Percentiles rank a stretch among this genome's conserved stretches.
phyloP scores from a whole-genome alignment of 202 grass and related monocot genomes.

The Bolboschoenoplectus hybrid region DNA sequence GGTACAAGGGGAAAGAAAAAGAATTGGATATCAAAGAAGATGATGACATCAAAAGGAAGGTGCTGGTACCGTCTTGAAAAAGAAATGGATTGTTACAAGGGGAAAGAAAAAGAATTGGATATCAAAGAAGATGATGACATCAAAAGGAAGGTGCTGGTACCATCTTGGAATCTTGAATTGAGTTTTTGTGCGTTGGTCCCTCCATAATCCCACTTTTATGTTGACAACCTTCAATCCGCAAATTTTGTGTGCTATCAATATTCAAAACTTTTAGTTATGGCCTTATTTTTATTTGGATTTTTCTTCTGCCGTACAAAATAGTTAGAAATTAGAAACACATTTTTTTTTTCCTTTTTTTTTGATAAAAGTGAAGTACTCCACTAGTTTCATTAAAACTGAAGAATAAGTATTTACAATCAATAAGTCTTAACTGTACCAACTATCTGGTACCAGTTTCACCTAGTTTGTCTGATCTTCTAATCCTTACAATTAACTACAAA shows the following conservation, averaged over 20 bases:
- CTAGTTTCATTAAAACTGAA: too few relatives aligned
- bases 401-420: too few relatives aligned
- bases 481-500: too few relatives aligned
- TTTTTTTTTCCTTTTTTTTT: too few relatives aligned
- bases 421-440: too few relatives aligned
- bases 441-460: too few relatives aligned
- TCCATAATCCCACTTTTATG: conserved; percentile 2
- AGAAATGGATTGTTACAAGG: neutral
- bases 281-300: neutral
- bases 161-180: neutral
- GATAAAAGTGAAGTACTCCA: too few relatives aligned
- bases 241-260: neutral
- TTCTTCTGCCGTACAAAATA: neutral
- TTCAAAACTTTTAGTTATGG: neutral
- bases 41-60: neutral
- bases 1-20: neutral
- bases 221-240: neutral
- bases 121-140: neutral
- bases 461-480: too few relatives aligned
- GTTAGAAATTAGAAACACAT: too few relatives aligned
- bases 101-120: neutral
- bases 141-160: neutral
- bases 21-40: neutral
- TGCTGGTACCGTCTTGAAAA: neutral
- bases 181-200: neutral